These are phyloP conservation scores for Termitomyces titanicus DNA, from an alignment of 768 basidiomycete genomes.

Conservation along the genomic window DNA sequence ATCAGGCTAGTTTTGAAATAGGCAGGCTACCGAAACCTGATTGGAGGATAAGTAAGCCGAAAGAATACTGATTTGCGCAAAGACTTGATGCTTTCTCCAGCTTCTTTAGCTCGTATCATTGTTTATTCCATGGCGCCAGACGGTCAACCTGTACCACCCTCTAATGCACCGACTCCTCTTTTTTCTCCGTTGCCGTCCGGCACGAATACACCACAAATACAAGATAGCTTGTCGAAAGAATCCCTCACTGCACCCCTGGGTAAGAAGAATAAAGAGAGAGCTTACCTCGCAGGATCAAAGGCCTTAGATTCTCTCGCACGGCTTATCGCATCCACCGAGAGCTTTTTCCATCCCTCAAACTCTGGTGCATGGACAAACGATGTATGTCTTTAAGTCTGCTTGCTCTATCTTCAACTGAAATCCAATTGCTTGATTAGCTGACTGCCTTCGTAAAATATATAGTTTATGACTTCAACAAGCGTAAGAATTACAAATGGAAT, in stretches of 20 bases:
- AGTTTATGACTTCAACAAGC: slow-evolving; percentile 81
- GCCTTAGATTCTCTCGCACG: slow-evolving; percentile 84
- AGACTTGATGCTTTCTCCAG: slow-evolving; percentile 29
- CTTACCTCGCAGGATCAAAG: slow-evolving; percentile 78
- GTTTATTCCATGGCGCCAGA: slow-evolving; percentile 86
- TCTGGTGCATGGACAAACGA: slow-evolving; percentile 80
- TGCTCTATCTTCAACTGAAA: neutral
- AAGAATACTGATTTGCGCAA: slow-evolving; percentile 9
- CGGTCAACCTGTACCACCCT: slow-evolving; percentile 49
- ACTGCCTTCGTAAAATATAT: slow-evolving; percentile 84
- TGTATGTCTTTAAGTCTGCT: slow-evolving; percentile 35
- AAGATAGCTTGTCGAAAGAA: slow-evolving; percentile 44
- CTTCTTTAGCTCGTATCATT: slow-evolving; percentile 79
- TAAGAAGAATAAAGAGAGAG: slow-evolving; percentile 43
- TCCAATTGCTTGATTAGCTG: slow-evolving; percentile 36
- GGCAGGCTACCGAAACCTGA: slow-evolving; percentile 65
- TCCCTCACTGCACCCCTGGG: slow-evolving; percentile 57
- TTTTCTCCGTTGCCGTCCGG: slow-evolving; percentile 70
- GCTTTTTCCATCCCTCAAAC: slow-evolving; percentile 89
- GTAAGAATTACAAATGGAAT: slow-evolving; percentile 27
- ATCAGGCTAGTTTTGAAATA: slow-evolving; percentile 69
- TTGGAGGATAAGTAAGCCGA: slow-evolving; percentile 66
- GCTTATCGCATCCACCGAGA: slow-evolving; percentile 82
- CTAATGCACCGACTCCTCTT: slow-evolving; percentile 67
- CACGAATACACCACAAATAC: slow-evolving; percentile 52